Evolutionary conservation across 306 rosid genomes (phyloP).

Genomic region (Elaeagnus macrophylla): DNA sequence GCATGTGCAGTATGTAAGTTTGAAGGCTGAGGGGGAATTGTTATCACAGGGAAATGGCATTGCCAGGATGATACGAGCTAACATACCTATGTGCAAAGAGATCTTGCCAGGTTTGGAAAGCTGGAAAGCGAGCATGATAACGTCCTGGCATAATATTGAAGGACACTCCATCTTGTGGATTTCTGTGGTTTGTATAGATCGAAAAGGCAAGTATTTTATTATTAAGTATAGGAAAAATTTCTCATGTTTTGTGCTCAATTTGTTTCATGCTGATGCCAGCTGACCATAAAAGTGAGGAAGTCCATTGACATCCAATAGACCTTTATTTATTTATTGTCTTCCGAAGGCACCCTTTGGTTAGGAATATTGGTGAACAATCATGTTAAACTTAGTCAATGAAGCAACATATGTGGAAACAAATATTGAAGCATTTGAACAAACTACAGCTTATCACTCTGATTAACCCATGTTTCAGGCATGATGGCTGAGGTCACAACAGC

Average conservation of each 20-base stretch:
- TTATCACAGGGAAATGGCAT: slow-evolving; percentile 55
- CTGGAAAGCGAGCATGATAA: slow-evolving; percentile 77
- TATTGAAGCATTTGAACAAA: no score
- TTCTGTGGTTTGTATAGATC: slow-evolving; percentile 66
- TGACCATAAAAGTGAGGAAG: background rate
- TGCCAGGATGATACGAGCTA: slow-evolving; percentile 50
- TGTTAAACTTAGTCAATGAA: no score
- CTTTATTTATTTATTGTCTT: background rate
- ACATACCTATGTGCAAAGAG: slow-evolving; percentile 65
- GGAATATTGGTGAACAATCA: no score
- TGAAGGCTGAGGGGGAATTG: slow-evolving; percentile 53
- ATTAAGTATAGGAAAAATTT: background rate
- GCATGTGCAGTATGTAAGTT: slow-evolving; percentile 44
- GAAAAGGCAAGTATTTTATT: slow-evolving; percentile 57
- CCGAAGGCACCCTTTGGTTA: no score
- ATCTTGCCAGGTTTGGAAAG: slow-evolving; percentile 89
- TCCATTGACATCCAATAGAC: background rate
- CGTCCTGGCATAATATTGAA: slow-evolving; percentile 82
- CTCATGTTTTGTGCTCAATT: background rate
- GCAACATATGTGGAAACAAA: no score
- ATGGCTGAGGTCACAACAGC: slow-evolving; percentile 83
- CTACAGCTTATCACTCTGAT: background rate
- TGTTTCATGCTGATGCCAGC: slow-evolving; percentile 1
- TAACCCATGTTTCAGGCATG: slow-evolving; percentile 60
- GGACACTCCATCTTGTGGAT: slow-evolving; percentile 91